Evolutionary conservation across 2,329 filamentous ascomycete species (phyloP).

Genomic region (Beauveria brongniartii): DNA sequence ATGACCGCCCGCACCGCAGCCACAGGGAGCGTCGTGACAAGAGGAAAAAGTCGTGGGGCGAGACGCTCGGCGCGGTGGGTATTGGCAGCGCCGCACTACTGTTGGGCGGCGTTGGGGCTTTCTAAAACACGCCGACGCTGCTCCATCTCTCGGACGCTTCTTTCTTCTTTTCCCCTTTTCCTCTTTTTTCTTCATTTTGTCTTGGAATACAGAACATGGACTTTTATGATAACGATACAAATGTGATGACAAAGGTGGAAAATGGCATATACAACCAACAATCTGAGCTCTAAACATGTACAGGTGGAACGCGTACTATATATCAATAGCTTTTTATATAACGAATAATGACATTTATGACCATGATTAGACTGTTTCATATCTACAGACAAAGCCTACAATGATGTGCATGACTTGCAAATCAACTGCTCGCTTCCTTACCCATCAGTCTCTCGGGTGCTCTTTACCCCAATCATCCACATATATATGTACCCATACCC

Average conservation of each 20-base stretch:
- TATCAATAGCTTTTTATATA: neutral
- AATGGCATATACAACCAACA: neutral
- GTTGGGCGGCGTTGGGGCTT: constrained; percentile 37
- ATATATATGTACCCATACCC: no score
- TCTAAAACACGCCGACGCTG: constrained; percentile 13
- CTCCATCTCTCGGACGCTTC: neutral
- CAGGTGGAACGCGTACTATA: neutral
- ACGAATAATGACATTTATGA: neutral
- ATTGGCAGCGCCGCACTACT: constrained; percentile 54
- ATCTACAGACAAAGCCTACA: neutral
- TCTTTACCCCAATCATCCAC: neutral
- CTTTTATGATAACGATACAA: neutral
- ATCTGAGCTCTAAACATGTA: neutral
- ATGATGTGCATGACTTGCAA: neutral
- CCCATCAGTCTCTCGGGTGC: neutral
- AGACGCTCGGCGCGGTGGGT: constrained; percentile 48
- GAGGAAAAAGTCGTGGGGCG: constrained; percentile 39
- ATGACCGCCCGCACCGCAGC: constrained; percentile 24
- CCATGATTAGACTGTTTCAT: neutral
- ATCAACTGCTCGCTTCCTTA: neutral
- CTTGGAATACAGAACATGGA: neutral
- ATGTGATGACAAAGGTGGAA: neutral
- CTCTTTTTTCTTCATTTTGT: neutral
- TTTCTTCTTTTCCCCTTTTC: neutral
- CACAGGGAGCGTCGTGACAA: constrained; percentile 24